Evolutionary conservation across 768 basidiomycete species (phyloP).

Genomic region (Dentipellis sp.): DNA sequence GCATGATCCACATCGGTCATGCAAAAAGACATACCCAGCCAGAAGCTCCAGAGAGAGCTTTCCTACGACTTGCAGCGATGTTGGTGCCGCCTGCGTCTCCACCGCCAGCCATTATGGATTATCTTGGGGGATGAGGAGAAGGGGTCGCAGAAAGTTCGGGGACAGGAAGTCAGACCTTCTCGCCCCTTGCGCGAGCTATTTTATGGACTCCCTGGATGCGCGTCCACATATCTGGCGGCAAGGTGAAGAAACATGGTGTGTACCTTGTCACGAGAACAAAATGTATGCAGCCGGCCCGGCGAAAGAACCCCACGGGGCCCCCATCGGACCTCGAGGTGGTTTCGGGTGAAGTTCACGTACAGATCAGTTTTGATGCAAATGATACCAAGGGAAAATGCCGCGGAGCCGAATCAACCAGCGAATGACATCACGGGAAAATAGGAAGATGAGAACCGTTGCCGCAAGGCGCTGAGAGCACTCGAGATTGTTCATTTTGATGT

Average conservation of each 20-base stretch:
- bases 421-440: no score
- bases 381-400: no score
- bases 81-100: neutral
- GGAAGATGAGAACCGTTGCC: no score
- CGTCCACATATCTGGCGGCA: no score
- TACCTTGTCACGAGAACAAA: neutral
- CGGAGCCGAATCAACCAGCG: no score
- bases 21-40: slow-evolving; percentile 44
- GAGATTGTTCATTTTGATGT: no score
- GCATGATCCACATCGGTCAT: neutral
- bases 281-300: neutral
- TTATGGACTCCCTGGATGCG: neutral
- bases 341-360: no score
- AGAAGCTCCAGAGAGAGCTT: slow-evolving; percentile 50
- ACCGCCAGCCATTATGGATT: slow-evolving; percentile 1
- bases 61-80: slow-evolving; percentile 34
- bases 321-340: no score
- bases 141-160: neutral
- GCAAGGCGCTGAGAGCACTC: no score
- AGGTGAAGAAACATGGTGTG: neutral
- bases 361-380: no score
- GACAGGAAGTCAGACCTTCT: neutral
- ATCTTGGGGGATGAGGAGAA: neutral
- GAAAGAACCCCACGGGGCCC: neutral
- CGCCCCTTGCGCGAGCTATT: neutral